Evolutionary conservation across 768 basidiomycete species (phyloP), one percentile per base, ranked within the genome.

Genomic region (Nevesoporus exiguus): DNA sequence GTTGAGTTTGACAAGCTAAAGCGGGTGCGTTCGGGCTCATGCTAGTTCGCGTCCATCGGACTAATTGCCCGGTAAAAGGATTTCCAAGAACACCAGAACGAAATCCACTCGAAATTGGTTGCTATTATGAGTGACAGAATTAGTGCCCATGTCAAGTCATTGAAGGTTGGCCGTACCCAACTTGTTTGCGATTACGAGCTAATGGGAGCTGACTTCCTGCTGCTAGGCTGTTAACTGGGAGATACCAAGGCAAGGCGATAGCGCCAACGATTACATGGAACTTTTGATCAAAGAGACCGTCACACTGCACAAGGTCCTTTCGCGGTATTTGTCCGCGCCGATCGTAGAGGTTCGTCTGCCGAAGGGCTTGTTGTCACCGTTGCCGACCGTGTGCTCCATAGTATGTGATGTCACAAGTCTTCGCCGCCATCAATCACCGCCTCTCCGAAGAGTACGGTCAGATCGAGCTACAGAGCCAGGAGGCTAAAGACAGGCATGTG

Each of bases 1-100:
- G 84, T 95, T 17, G 97, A 98, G 72, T 99, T 98, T 68, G 97
- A 99, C 75, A 98, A 96, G 75, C 81, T 98, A 54, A 98, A 96
- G 74, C 81, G 96, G 76, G 92, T 93, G 61, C 60, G 88, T 74
- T n/a, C 44, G 36, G 48, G 53, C 55, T 58, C 43, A 45, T 40
- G 21, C 48, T 31, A 24, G 49, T 34, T 15, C 41, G 40, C 29
- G 46, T 40, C 24, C 51, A 45, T 49, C 37, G 22, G 44, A 37
- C 48, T 54, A 40, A 63, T 21, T 21, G 34, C 21, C 21, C 11
- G 40, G 31, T 10, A 42, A 52, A 65, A 95, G 88, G 97, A 98
- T 71, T 98, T 90, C 66, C 96, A 98, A 79, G 97, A 98, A 71
- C 97, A 99, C 72, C 97, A 99, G 72, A 91, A 96, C 66, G 97